phyloP scores from a whole-genome alignment of 164 flowering plant species.

The Liriodendron chinense region DNA sequence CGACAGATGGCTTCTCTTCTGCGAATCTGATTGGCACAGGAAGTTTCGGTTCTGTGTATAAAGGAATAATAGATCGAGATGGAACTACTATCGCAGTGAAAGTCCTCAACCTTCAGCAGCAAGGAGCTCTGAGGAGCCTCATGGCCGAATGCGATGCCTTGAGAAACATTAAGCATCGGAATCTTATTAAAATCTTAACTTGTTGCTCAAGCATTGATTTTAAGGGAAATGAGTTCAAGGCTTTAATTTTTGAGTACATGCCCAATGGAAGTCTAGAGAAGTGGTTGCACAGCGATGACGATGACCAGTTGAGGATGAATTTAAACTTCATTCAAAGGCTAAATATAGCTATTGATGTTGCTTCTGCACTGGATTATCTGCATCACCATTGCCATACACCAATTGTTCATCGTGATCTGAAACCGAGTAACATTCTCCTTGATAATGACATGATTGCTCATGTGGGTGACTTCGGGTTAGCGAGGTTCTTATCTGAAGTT shows the following conservation, averaged over 20 bases:
- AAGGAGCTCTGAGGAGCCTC: background rate
- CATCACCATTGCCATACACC: too few relatives aligned
- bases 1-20: background rate
- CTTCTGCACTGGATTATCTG: too few relatives aligned
- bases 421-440: too few relatives aligned
- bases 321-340: too few relatives aligned
- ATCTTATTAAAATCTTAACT: background rate
- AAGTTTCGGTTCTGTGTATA: background rate
- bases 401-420: too few relatives aligned
- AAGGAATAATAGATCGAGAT: background rate
- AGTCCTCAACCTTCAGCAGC: background rate
- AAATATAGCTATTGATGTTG: too few relatives aligned
- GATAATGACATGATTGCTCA: too few relatives aligned
- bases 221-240: background rate
- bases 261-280: background rate
- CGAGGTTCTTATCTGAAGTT: too few relatives aligned
- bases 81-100: background rate
- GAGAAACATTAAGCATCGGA: background rate
- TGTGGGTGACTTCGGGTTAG: too few relatives aligned
- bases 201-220: background rate
- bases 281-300: background rate
- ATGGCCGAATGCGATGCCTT: background rate
- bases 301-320: too few relatives aligned
- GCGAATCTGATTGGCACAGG: background rate
- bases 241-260: background rate